Base-by-base conservation (phyloP, 176 grass and related monocot genomes). In the Oryza meyeriana region DNA sequence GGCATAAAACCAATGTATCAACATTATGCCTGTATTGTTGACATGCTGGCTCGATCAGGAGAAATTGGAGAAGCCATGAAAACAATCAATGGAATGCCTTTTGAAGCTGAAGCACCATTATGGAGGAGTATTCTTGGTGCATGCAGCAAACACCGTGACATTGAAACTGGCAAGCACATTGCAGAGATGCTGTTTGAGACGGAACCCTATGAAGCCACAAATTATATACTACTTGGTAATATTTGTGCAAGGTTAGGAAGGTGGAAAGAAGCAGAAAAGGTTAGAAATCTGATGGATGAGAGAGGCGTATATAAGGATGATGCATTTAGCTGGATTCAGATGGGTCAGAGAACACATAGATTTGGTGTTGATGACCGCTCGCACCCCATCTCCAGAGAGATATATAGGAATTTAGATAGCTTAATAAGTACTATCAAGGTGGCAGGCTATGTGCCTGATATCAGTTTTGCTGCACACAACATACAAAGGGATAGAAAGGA, bases 101-200 rank as follows among this genome's bases (percentile, higher is more conserved):
- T 88, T 67, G 30, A 80, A 84, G 61, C 81, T 25, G 36, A 75
- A 12, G 35, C 68, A 20, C 50, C 81, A n/a, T 66, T 88, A 42
- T 84, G 81, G 87, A 84, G 87, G 77, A 84, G 62, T 74, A 61
- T 84, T 25, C 81, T 88, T 73, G 87, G 81, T 74, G 87, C 87
- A 79, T 88, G 87, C 77, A 74, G 81, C 82, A 88, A 88, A 79
- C 81, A 88, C 1, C 14, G 29, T 61, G 81, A 88, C 17, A 57
- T 88, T 58, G 36, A 2, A 59, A 79, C 75, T 29, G 81, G 81
- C 32, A 75, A 39, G 48, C 69, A 63, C 59, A 64, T 88, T 68
- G 81, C 87, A 74, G 69, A 84, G 36, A 74, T 84, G 87, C 48
- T 88, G 16, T 44, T 88, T 36, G 69, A 84, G 52, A 58, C 61